Evolutionary conservation across 306 rosid genomes (phyloP), one percentile per base, ranked within the genome.

Genomic region (Senna tora): DNA sequence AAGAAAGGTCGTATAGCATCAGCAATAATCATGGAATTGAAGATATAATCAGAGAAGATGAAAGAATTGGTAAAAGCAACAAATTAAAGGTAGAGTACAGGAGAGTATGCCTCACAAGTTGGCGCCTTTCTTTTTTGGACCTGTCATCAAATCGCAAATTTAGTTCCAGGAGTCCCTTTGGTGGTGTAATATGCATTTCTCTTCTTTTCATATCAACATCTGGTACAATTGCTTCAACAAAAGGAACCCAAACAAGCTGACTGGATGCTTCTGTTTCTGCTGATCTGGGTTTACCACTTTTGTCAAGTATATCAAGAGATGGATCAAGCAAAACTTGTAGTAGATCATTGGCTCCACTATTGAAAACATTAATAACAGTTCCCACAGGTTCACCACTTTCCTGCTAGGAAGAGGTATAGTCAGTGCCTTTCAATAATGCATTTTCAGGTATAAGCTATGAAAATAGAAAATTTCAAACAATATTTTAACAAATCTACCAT

Each of bases 101-200:
- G 78, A 78, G 76, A 87, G 84, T 87, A 77, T 82, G 88, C 77
- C 98, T 94, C 86, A 94, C 98, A 85, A 89, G 85, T 79, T 87
- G 97, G 77, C 95, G 97, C 74, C 96, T 88, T 85, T 94, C 98
- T 85, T 89, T 94, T 85, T 94, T 94, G 74, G 97, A 89, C 72
- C 90, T 89, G 52, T 87, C 96, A 57, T 89, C 95, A 79, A 71
- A 81, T 60, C 86, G 87, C 65, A 91, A 79, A 75, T 94, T 94
- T 82, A 94, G 76, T 71, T 91, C 96, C 47, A 94, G 83, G 52
- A 94, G 99, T 76, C 99, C 99, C 84, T 91, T 91, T 70, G 96
- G 99, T 0, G 99, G 99, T 53, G 88, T 86, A 65, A 94, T 87
- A 61, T 80, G 89, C 85, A 94, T 89, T 76, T 89, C 95, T 81